Conservation (phyloP, 2,329 filamentous ascomycete genomes). For the Trichocomaceae sp. region DNA sequence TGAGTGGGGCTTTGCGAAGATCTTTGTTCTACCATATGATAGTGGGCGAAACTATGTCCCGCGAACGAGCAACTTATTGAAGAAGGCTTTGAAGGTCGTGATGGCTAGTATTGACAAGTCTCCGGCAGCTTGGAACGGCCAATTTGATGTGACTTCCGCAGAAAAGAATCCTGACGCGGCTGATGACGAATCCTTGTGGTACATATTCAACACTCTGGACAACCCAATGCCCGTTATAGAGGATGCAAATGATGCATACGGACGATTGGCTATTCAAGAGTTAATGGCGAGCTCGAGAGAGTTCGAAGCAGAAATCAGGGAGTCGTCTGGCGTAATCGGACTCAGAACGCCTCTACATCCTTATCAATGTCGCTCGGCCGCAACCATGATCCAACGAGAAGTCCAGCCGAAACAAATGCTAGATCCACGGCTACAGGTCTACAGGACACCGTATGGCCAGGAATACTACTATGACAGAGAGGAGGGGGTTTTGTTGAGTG, state of each 20-base stretch:
- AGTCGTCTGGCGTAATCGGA: constrained; percentile 25
- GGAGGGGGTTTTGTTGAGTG: constrained; percentile 54
- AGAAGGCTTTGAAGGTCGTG: constrained; percentile 32
- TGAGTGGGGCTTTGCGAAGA: constrained; percentile 21
- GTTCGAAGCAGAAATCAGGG: constrained; percentile 11
- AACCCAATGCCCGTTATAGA: constrained; percentile 32
- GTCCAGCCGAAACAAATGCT: constrained; percentile 55
- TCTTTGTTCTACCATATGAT: constrained; percentile 39
- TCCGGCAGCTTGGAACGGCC: constrained; percentile 33
- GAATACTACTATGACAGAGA: constrained; percentile 66
- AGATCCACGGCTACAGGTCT: constrained; percentile 64
- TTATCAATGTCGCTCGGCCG: constrained; percentile 74
- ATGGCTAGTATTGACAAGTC: constrained; percentile 37
- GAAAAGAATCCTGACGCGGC: constrained; percentile 15
- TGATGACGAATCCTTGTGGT: constrained; percentile 43
- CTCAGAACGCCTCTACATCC: constrained; percentile 59
- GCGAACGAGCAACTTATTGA: constrained; percentile 28
- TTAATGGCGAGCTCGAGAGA: constrained; percentile 23
- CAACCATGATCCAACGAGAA: constrained; percentile 79
- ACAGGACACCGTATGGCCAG: constrained; percentile 54
- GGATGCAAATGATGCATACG: constrained; percentile 26
- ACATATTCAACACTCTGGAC: constrained; percentile 45
- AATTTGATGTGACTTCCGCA: constrained; percentile 10
- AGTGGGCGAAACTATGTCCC: constrained; percentile 28
- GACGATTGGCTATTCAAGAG: constrained; percentile 31